Percentiles rank a stretch among this genome's conserved stretches.
phyloP scores from a whole-genome alignment of 768 basidiomycete species.

The Lentinus brumalis region DNA sequence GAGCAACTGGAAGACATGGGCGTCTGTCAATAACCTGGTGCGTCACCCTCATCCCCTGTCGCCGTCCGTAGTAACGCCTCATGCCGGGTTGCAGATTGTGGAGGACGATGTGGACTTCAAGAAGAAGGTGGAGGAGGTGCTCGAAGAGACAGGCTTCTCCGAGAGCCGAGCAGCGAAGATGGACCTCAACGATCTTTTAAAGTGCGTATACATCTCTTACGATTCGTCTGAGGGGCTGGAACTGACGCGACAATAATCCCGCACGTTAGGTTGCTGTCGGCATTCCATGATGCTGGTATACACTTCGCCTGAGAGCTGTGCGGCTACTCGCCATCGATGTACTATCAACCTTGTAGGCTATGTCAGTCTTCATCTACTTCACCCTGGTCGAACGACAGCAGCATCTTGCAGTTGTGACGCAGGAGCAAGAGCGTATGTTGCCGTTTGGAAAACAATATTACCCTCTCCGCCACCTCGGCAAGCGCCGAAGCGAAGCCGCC shows the following conservation, averaged over 20 bases:
- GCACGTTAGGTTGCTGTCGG: conserved; percentile 58
- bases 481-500: too few species aligned
- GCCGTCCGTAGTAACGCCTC: neutral
- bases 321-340: too few species aligned
- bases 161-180: conserved; percentile 90
- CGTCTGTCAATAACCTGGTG: conserved; percentile 75
- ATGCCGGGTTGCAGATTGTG: conserved; percentile 49
- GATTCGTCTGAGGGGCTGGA: neutral
- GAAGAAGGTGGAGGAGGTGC: conserved; percentile 68
- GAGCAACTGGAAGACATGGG: conserved; percentile 92
- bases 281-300: conserved; percentile 74
- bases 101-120: conserved; percentile 74
- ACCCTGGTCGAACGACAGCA: too few species aligned
- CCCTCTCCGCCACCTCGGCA: too few species aligned
- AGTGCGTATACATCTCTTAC: conserved; percentile 47
- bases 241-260: neutral
- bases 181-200: conserved; percentile 88
- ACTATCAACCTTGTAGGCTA: too few species aligned
- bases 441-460: too few species aligned
- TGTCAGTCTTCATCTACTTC: too few species aligned
- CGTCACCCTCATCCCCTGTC: conserved; percentile 29
- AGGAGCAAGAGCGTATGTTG: too few species aligned
- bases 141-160: conserved; percentile 68
- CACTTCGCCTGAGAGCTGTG: conserved; percentile 51
- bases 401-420: too few species aligned